Percentiles rank a stretch among this genome's conserved stretches.
Conservation (phyloP, 371 early-diverging fungal species). For the Mucor lusitanicus region DNA sequence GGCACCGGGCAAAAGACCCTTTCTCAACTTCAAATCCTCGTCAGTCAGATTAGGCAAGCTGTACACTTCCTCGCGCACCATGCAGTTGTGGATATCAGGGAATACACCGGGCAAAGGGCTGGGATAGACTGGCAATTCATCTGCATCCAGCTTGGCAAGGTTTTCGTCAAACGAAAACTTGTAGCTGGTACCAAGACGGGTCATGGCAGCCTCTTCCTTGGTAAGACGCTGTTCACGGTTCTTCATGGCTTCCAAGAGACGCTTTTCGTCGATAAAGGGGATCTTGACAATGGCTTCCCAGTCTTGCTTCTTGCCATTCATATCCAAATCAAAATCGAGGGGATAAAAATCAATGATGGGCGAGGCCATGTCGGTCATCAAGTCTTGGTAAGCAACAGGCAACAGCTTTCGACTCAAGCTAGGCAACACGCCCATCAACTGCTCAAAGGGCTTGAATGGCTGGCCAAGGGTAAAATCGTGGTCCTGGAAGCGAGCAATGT, state of each 20-base stretch:
- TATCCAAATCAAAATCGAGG: slow-evolving; percentile 85
- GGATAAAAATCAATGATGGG: slow-evolving; percentile 96
- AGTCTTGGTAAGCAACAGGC: slow-evolving; percentile 75
- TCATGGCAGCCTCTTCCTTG: slow-evolving; percentile 68
- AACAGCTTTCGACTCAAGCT: slow-evolving; percentile 79
- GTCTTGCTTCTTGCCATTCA: slow-evolving; percentile 97
- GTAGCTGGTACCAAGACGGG: slow-evolving; percentile 70
- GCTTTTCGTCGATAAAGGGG: slow-evolving; percentile 91
- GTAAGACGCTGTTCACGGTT: slow-evolving; percentile 68
- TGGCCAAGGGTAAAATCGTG: slow-evolving; percentile 75
- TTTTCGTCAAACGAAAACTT: slow-evolving; percentile 60
- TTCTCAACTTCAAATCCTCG: slow-evolving; percentile 45
- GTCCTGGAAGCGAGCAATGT: slow-evolving; percentile 60
- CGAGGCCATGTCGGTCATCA: slow-evolving; percentile 84
- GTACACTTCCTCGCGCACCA: slow-evolving; percentile 49
- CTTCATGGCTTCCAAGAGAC: slow-evolving; percentile 82
- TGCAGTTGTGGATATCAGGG: slow-evolving; percentile 65
- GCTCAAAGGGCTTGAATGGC: slow-evolving; percentile 97
- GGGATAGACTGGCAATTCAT: slow-evolving; percentile 37
- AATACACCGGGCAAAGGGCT: slow-evolving; percentile 77
- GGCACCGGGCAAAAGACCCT: slow-evolving; percentile 71
- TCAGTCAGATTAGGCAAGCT: slow-evolving; percentile 49
- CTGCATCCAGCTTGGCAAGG: slow-evolving; percentile 32
- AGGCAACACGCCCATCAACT: slow-evolving; percentile 99
- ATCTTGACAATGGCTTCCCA: slow-evolving; percentile 98